Evolutionary conservation across 179 eudicot genomes (phyloP).

Genomic region (Beta corolliflora): DNA sequence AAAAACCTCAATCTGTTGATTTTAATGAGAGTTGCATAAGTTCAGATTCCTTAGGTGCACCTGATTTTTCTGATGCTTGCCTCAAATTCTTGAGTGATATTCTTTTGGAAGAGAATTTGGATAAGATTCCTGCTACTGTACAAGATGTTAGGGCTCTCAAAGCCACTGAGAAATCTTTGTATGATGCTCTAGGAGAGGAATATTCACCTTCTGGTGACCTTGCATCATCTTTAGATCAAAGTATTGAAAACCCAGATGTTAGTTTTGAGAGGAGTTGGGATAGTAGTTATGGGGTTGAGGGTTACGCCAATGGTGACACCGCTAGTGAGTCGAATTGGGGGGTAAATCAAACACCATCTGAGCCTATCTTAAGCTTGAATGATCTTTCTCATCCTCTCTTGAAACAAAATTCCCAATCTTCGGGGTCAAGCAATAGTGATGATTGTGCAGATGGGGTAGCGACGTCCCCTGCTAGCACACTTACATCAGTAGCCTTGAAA

Average conservation of each 20-base stretch:
- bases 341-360: constrained; percentile 8
- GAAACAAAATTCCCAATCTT: constrained; percentile 34
- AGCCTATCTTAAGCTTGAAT: constrained; percentile 27
- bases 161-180: constrained; percentile 79
- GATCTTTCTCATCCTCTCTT: constrained; percentile 28
- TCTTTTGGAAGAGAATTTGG: constrained; percentile 59
- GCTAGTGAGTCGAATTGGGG: constrained; percentile 21
- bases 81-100: constrained; percentile 48
- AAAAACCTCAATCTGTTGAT: constrained; percentile 4
- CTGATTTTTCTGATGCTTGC: constrained; percentile 48
- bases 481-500: constrained; percentile 24
- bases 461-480: constrained; percentile 29
- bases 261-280: constrained; percentile 25
- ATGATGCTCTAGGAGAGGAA: constrained; percentile 50
- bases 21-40: constrained; percentile 6
- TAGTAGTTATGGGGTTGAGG: constrained; percentile 19
- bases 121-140: constrained; percentile 45
- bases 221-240: constrained; percentile 6
- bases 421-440: constrained; percentile 38
- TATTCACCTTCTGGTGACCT: constrained; percentile 28
- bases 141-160: constrained; percentile 56
- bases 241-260: constrained; percentile 33
- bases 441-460: constrained; percentile 29
- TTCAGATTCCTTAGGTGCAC: constrained; percentile 23
- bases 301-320: constrained; percentile 15